phyloP scores from a whole-genome alignment of 441 rosid species.

The Macaranga tanarius region DNA sequence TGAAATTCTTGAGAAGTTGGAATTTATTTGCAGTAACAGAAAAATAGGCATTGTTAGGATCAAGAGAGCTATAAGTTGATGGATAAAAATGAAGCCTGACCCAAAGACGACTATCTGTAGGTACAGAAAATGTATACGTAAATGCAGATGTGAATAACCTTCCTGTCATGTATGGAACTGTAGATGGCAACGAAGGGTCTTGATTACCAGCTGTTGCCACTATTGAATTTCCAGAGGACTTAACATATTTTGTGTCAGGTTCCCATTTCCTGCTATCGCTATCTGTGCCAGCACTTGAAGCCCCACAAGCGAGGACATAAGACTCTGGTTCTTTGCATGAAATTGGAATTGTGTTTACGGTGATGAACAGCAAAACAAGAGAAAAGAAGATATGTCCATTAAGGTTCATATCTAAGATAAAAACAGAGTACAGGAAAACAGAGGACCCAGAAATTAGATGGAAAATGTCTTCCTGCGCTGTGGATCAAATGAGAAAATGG shows the following conservation, averaged over 20 bases:
- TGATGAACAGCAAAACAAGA: slow-evolving; percentile 31
- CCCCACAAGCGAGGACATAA: slow-evolving; percentile 51
- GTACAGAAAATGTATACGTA: slow-evolving; percentile 49
- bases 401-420: slow-evolving; percentile 40
- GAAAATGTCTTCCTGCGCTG: slow-evolving; percentile 11
- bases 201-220: slow-evolving; percentile 46
- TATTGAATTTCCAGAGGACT: slow-evolving; percentile 37
- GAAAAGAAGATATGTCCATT: slow-evolving; percentile 25
- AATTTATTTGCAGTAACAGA: slow-evolving; percentile 49
- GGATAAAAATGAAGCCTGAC: slow-evolving; percentile 79
- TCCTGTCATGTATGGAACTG: slow-evolving; percentile 70
- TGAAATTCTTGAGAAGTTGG: slow-evolving; percentile 71
- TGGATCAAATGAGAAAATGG: neutral
- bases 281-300: slow-evolving; percentile 39
- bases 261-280: slow-evolving; percentile 62
- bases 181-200: slow-evolving; percentile 74
- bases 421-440: slow-evolving; percentile 28
- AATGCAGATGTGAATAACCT: slow-evolving; percentile 59
- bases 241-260: slow-evolving; percentile 50
- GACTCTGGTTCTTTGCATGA: slow-evolving; percentile 23
- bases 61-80: slow-evolving; percentile 43
- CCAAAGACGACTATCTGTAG: slow-evolving; percentile 44
- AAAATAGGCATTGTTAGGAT: slow-evolving; percentile 47
- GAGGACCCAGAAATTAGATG: neutral
- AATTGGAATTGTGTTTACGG: slow-evolving; percentile 22